These are phyloP conservation scores for Geotrichum histeridarum DNA, from an alignment of 1,139 yeast genomes.

Conservation along the genomic window DNA sequence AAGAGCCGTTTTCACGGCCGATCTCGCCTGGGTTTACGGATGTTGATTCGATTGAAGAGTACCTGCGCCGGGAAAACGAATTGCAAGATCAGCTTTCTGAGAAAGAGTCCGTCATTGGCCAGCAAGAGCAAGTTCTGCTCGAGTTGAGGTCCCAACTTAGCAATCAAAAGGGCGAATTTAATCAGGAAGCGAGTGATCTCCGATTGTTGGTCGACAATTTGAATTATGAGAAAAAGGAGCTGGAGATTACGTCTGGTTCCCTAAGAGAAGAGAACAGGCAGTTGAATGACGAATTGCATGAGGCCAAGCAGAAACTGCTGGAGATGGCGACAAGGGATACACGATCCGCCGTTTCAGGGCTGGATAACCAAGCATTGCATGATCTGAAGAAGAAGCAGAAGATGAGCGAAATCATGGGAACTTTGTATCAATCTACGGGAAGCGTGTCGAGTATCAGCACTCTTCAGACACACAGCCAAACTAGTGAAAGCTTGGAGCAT, in stretches of 20 bases:
- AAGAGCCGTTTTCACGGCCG: neutral
- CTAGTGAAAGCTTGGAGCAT: constrained; percentile 4
- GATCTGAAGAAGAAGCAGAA: constrained; percentile 22
- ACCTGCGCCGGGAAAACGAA: constrained; percentile 35
- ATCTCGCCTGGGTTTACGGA: constrained; percentile 8
- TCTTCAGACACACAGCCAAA: neutral
- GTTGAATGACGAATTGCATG: constrained; percentile 28
- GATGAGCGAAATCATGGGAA: constrained; percentile 22
- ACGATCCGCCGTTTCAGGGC: neutral
- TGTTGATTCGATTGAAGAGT: constrained; percentile 28
- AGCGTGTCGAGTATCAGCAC: neutral
- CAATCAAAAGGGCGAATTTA: constrained; percentile 4
- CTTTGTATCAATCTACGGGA: constrained; percentile 9
- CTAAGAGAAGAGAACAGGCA: constrained; percentile 32
- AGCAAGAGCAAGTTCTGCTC: constrained; percentile 24
- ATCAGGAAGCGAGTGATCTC: constrained; percentile 23
- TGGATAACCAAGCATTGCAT: constrained; percentile 1
- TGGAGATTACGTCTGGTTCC: constrained; percentile 28
- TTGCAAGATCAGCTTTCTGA: constrained; percentile 37
- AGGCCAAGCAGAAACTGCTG: constrained; percentile 18
- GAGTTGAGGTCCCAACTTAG: constrained; percentile 12
- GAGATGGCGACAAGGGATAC: constrained; percentile 3
- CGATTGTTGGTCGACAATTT: constrained; percentile 30
- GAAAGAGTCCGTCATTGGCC: constrained; percentile 31
- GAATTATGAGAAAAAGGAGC: constrained; percentile 33